Base-by-base conservation (phyloP, 495 filamentous ascomycete genomes). In the Choiromyces venosus region DNA sequence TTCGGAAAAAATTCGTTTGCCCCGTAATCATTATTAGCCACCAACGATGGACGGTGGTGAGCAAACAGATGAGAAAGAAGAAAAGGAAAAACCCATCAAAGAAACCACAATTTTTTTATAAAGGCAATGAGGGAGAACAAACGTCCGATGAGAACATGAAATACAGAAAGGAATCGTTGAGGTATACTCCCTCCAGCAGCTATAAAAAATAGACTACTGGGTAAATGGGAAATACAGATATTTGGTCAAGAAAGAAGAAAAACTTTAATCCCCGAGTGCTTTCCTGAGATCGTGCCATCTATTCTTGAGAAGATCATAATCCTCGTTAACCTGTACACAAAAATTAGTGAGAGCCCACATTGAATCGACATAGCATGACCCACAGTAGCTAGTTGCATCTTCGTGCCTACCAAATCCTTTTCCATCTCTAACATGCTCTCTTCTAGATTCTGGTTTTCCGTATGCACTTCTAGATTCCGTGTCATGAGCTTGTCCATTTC, bases 331-430 rank as follows among this genome's bases (percentile, higher is more conserved):
- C 87, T 95, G 81, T 81, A 36, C 12, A 37, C 19, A 42, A 12
- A 36, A 18, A 52, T 79, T 71, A 78, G 29, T 68, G 71, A 40
- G 16, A n/a, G 56, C 73, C 61, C 38, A 65, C 38, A 42, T 65
- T 25, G 8, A 19, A 69, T 18, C 36, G 64, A 36, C 40, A 42
- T 25, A 19, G 69, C 56, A 21, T 61, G 25, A 66, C 40, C 82
- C 87, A 97, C 95, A 90, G 97, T 92, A 38, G 95, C 95, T 84
- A 91, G 91, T 77, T 88, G 87, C 93, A 99, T 92, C 87, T 99
- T 99, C 1, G 93, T 93, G 78, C 91, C 87, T 72, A 99, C 96
- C 66, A 99, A 83, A 79, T 90, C 89, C 83, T 94, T 93, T 86
- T 98, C 95, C 87, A 99, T 95, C 71, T 97, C 95, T 39, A 88